phyloP scores from a whole-genome alignment of 345 rosid species.

The Crucihimalaya himalaica region DNA sequence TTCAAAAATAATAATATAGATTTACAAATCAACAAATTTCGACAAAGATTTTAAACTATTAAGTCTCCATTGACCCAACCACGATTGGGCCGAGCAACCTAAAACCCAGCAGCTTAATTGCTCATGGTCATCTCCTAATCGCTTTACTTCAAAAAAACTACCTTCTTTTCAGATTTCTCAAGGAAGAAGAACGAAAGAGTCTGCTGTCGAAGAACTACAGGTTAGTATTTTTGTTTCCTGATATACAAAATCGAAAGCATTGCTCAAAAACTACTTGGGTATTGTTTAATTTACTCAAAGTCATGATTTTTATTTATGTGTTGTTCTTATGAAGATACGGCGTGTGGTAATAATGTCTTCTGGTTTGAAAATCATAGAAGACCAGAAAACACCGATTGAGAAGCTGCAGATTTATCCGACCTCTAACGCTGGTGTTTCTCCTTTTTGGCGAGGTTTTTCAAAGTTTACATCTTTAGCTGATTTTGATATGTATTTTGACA shows the following conservation, averaged over 20 bases:
- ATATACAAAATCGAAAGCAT: too few relatives aligned
- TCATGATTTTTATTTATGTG: not conserved
- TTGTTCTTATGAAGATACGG: not conserved
- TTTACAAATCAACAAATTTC: too few relatives aligned
- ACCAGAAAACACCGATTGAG: constrained; percentile 41
- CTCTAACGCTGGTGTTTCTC: constrained; percentile 53
- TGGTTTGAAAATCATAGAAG: constrained; percentile 26
- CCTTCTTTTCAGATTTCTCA: not conserved
- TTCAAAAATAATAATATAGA: too few relatives aligned
- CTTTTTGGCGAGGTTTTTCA: constrained; percentile 76
- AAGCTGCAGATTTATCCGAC: constrained; percentile 74
- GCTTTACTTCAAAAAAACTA: not conserved
- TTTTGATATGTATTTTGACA: not conserved
- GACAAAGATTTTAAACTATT: too few relatives aligned
- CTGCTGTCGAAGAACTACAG: not conserved
- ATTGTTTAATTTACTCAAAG: not conserved
- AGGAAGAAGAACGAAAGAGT: not conserved
- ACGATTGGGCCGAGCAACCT: not conserved
- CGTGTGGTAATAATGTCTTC: constrained; percentile 43
- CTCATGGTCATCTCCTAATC: not conserved
- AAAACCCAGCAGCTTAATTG: not conserved
- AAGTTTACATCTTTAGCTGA: not conserved
- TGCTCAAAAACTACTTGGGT: not conserved
- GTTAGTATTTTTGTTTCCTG: not conserved
- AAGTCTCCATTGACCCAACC: not conserved